These are phyloP conservation scores for Dictyostelium firmibasis DNA, from an alignment of 78 protist genomes.

Conservation along the genomic window DNA sequence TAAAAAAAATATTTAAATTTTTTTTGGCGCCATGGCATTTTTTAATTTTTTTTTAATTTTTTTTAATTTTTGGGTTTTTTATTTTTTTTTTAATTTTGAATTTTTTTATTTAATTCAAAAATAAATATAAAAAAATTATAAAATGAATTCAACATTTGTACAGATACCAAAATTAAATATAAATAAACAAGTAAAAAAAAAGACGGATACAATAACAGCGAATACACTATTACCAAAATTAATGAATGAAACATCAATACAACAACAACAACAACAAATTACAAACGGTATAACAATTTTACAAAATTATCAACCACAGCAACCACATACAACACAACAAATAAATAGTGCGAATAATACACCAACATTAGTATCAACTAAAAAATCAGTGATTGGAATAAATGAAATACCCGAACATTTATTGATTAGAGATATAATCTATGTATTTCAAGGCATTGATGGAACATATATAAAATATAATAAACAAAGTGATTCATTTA, in stretches of 20 bases:
- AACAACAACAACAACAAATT: not conserved
- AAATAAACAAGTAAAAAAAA: not conserved
- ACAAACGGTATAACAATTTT: not conserved
- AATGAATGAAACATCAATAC: not conserved
- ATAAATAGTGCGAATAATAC: not conserved
- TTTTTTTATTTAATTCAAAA: not conserved
- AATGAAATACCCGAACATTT: conserved; percentile 24
- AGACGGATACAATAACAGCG: not conserved
- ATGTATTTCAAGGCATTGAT: conserved; percentile 74
- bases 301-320: not conserved
- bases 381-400: not conserved
- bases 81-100: not conserved
- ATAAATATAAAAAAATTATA: not conserved
- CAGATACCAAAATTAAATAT: not conserved
- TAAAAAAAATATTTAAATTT: not conserved
- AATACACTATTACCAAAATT: not conserved
- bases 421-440: conserved; percentile 30
- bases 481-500: not conserved
- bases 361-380: not conserved
- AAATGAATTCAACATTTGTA: conserved; percentile 10
- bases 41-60: not conserved
- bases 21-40: not conserved
- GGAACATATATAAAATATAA: conserved; percentile 51
- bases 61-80: not conserved
- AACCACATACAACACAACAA: not conserved